A percentile compares a stretch with the other conserved stretches of the same genome.
Evolutionary conservation across 331 rosid genomes (phyloP).

Genomic region (Ulmus americana): DNA sequence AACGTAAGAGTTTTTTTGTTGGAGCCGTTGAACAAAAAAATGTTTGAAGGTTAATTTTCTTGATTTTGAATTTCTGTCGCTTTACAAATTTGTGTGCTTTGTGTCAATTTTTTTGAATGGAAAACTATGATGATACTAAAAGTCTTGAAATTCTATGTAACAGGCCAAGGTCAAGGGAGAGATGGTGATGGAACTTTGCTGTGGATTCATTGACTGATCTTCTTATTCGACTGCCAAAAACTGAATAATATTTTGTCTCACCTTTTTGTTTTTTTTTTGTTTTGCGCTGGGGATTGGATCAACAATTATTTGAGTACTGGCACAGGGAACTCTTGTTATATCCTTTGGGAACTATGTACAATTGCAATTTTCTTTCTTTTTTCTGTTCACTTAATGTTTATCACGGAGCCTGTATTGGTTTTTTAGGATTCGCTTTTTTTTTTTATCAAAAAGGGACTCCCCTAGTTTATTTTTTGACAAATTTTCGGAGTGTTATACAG

Average conservation of each 20-base stretch:
- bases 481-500: slow-evolving; percentile 23
- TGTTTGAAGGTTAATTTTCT: too few relatives aligned
- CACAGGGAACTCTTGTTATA: slow-evolving; percentile 43
- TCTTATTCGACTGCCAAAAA: slow-evolving; percentile 58
- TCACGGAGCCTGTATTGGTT: slow-evolving; percentile 72
- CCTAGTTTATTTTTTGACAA: slow-evolving; percentile 31
- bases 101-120: too few relatives aligned
- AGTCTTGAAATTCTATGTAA: slow-evolving; percentile 24
- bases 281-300: slow-evolving; percentile 70
- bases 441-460: slow-evolving; percentile 39
- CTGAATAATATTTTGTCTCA: slow-evolving; percentile 65
- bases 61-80: too few relatives aligned
- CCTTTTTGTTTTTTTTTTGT: slow-evolving; percentile 40
- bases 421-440: slow-evolving; percentile 46
- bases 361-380: slow-evolving; percentile 31
- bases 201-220: slow-evolving; percentile 46
- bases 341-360: slow-evolving; percentile 51
- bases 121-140: neutral
- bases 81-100: too few relatives aligned
- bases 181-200: slow-evolving; percentile 63
- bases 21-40: too few relatives aligned
- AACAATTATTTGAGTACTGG: slow-evolving; percentile 50
- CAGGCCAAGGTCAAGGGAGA: slow-evolving; percentile 73
- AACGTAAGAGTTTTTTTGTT: too few relatives aligned
- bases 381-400: slow-evolving; percentile 32